Evolutionary conservation across 768 basidiomycete species (phyloP), one percentile per base, ranked within the genome.

Genomic region (Serendipita vermifera): DNA sequence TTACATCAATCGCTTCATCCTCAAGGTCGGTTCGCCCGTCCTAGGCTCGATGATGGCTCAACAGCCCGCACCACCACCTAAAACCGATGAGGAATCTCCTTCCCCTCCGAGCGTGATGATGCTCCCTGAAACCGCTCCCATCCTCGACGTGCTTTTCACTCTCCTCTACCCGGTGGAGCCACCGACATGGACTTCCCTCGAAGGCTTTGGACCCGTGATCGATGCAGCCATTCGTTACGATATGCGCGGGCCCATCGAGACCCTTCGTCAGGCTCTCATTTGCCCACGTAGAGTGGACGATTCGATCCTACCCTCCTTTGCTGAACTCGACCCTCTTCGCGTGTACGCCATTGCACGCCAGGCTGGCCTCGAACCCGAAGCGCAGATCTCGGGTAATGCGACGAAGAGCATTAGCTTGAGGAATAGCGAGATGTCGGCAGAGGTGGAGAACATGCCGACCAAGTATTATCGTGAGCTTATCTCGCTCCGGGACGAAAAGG

Each of bases 211-310:
- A 5, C n/a, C 29, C 17, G 59, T 57, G 20, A n/a, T 64, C 32
- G 54, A 55, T 3, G 62, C 63, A 3, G 60, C 60, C 13, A 24
- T 57, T 14, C 59, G 62, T 54, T 64, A 58, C 53, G 58, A 61
- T 3, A 58, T 59, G 60, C 54, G 55, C 20, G 31, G 35, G 11
- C 55, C 55, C 6, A 38, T 41, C 24, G 40, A 55, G 29, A n/a
- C 41, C 20, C 24, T 60, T 31, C 17, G 46, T 2, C 17, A 22
- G 22, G 46, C 46, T 20, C 29, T 51, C 22, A 27, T 51, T 31
- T 51, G 24, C 29, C 46, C 46, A 51, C 20, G 46, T 9, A 2
- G 46, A 22, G 46, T 51, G 5, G 46, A 51, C 22, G 46, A 51
- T 1, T 15, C 2, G 15, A 51, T 51, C 17, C 27, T 51, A 2